phyloP scores from a whole-genome alignment of 2,329 filamentous ascomycete species.

The Dactylellina parvicollis region DNA sequence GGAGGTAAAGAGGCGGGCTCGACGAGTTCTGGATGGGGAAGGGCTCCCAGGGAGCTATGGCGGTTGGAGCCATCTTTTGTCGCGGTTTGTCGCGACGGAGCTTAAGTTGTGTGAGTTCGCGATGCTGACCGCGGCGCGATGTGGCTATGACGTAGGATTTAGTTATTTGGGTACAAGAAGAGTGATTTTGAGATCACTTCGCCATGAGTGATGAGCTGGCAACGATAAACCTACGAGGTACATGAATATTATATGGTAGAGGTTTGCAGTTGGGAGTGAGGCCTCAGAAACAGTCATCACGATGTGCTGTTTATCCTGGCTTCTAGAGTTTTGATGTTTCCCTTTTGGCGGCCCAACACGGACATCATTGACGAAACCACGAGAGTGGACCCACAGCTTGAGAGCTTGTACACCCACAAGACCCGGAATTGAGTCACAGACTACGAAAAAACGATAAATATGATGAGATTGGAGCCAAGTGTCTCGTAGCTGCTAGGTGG shows the following conservation, averaged over 20 bases:
- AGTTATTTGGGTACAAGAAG: constrained; percentile 20
- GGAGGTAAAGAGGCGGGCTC: constrained; percentile 71
- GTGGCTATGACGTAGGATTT: constrained; percentile 40
- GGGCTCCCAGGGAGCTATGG: constrained; percentile 55
- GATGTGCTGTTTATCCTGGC: constrained; percentile 3
- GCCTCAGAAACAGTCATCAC: constrained; percentile 21
- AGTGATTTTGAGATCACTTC: constrained; percentile 27
- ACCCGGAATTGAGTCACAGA: constrained; percentile 1
- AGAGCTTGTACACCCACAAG: constrained; percentile 7
- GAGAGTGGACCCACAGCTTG: constrained; percentile 26
- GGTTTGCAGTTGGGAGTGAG: not conserved
- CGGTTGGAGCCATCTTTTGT: constrained; percentile 36
- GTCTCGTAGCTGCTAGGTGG: constrained; percentile 4
- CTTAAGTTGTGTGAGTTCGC: constrained; percentile 29
- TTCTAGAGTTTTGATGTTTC: constrained; percentile 22
- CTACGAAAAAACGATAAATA: not conserved
- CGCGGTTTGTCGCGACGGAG: constrained; percentile 23
- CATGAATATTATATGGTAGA: constrained; percentile 1
- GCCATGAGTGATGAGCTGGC: constrained; percentile 22
- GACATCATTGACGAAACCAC: constrained; percentile 1
- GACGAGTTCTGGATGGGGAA: constrained; percentile 54
- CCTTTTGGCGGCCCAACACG: constrained; percentile 41
- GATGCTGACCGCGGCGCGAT: constrained; percentile 4
- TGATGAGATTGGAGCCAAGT: not conserved
- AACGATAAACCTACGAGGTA: not conserved